Evolutionary conservation across 2,329 filamentous ascomycete species (phyloP).

Genomic region (Colletotrichum noveboracense): DNA sequence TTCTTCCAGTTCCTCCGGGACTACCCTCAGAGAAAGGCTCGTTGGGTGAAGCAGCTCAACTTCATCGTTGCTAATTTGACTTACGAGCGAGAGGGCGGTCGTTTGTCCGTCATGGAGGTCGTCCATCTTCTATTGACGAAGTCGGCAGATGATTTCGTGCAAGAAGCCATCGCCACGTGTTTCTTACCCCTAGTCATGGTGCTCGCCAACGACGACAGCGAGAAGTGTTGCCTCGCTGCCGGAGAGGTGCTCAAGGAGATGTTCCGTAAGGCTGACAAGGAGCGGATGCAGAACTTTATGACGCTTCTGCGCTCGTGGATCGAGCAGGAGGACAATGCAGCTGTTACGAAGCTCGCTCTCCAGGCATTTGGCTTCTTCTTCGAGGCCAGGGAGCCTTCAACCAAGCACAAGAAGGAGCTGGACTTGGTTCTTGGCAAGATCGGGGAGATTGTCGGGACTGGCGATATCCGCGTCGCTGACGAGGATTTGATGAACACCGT

Average conservation of each 20-base stretch:
- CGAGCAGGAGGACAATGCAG: slow-evolving; percentile 72
- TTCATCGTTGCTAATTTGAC: slow-evolving; percentile 92
- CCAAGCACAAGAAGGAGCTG: slow-evolving; percentile 71
- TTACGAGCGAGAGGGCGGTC: slow-evolving; percentile 86
- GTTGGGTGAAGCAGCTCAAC: slow-evolving; percentile 86
- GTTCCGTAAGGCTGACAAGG: slow-evolving; percentile 78
- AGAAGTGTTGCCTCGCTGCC: slow-evolving; percentile 84
- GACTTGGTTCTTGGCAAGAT: slow-evolving; percentile 64
- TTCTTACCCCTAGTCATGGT: slow-evolving; percentile 88
- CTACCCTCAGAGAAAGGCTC: slow-evolving; percentile 88
- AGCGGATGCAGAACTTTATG: slow-evolving; percentile 74
- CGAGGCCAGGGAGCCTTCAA: slow-evolving; percentile 64
- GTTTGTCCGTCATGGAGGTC: slow-evolving; percentile 92
- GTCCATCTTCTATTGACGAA: slow-evolving; percentile 87
- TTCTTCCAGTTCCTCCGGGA: slow-evolving; percentile 95
- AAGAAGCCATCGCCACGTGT: slow-evolving; percentile 80
- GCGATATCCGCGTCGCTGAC: slow-evolving; percentile 58
- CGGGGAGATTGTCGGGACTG: slow-evolving; percentile 57
- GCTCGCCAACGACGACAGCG: slow-evolving; percentile 86
- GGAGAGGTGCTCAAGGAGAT: slow-evolving; percentile 80
- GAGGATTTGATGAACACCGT: slow-evolving; percentile 79
- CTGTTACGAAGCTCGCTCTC: slow-evolving; percentile 75
- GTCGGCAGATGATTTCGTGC: slow-evolving; percentile 79
- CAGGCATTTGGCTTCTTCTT: slow-evolving; percentile 87
- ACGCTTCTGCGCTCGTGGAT: slow-evolving; percentile 77